Conservation (phyloP, 345 rosid genomes). For the Gynandropsis gynandra region DNA sequence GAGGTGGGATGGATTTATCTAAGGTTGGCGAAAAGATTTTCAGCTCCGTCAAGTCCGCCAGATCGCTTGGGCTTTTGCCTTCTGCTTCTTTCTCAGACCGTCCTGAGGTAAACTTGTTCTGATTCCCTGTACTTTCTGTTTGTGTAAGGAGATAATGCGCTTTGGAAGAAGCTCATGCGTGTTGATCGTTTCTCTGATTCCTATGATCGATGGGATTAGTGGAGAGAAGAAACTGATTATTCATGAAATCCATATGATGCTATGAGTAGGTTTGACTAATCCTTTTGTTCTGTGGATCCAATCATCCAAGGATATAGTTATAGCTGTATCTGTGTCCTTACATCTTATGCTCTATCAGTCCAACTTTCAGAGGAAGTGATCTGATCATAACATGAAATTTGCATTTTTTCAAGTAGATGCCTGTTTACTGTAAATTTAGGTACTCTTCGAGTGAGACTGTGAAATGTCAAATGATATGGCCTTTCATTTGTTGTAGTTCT, state of each 20-base stretch:
- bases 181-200: not conserved
- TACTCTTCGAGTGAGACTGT: not conserved
- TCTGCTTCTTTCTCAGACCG: slow-evolving; percentile 54
- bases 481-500: not conserved
- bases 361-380: too few relatives aligned
- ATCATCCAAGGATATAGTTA: too few relatives aligned
- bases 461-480: not conserved
- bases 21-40: slow-evolving; percentile 86
- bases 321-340: too few relatives aligned
- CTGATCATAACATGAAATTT: too few relatives aligned
- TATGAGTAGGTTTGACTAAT: too few relatives aligned
- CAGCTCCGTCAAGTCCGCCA: slow-evolving; percentile 91
- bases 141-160: not conserved
- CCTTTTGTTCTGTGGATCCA: too few relatives aligned
- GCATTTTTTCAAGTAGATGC: too few relatives aligned
- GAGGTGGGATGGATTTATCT: slow-evolving; percentile 85
- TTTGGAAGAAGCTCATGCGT: too few relatives aligned
- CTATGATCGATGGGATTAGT: not conserved
- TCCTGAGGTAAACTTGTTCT: slow-evolving; percentile 51
- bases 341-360: too few relatives aligned
- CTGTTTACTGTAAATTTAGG: not conserved
- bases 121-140: not conserved
- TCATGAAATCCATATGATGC: too few relatives aligned
- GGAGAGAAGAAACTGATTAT: not conserved
- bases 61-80: slow-evolving; percentile 83